Base-by-base conservation (phyloP, 148 eudicot species). In the Vaccinium macrocarpon region DNA sequence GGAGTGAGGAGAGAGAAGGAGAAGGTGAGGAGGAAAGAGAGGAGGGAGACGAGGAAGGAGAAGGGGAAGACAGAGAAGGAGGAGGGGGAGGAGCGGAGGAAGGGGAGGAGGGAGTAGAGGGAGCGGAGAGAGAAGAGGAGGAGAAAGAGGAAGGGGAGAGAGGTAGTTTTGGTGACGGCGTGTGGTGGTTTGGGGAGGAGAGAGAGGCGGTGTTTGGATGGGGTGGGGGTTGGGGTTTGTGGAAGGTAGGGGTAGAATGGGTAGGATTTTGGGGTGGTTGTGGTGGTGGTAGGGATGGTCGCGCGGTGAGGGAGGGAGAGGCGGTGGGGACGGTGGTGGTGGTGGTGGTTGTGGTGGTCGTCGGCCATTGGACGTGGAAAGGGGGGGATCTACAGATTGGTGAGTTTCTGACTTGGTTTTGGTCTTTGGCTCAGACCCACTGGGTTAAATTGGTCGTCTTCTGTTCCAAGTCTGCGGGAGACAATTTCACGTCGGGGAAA, bases 31-130 rank as follows among this genome's bases (percentile, higher is more conserved):
- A 90, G 74, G 81, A 89, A 78, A n/a, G 92, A 90, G 56, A 91
- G 83, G 55, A 94, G 92, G 10, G 95, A 94, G 78, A 96, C 97
- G 79, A 94, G 91, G 83, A 96, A 94, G 10, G 98, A 90, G 90
- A 94, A 96, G 55, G 98, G 98, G 91, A 94, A 96, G 86, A 93
- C 53, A 53, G 97, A 94, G 88, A 94, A 93, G 83, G 95, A 96
- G 80, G 94, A 90, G 70, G 95, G 94, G 81, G 93, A 91, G 71
- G 98, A 90, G 78, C 86, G 92, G 81, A 94, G 89, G 74, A 94
- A 94, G 35, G 93, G 95, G 84, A 93, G 90, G 86, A 95, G 95
- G 68, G 95, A 93, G 83, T 93, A 91, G 85, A 94, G 93, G 71
- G 97, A 88, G 83, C 94, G 91, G 81, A 94, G 91, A 11, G 91